Percentiles rank a stretch among this genome's conserved stretches.
phyloP scores from a whole-genome alignment of 2,329 filamentous ascomycete genomes.

The Helicocarpus griseus region DNA sequence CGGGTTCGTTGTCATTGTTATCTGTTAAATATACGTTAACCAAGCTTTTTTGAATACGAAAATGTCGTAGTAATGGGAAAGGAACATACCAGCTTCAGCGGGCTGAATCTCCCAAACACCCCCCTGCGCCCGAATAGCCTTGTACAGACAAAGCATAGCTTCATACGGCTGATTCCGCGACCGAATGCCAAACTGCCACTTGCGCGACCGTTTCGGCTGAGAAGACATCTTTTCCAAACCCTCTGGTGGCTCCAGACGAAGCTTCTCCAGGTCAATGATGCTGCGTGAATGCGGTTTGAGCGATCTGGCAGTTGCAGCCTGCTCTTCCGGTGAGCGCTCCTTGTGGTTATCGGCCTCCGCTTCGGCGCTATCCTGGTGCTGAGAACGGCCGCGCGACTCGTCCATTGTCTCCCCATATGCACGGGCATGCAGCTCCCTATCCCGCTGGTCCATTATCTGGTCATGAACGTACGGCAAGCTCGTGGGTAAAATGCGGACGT shows the following conservation, averaged over 20 bases:
- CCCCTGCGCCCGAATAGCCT: constrained; percentile 76
- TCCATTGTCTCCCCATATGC: constrained; percentile 42
- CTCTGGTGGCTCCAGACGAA: constrained; percentile 49
- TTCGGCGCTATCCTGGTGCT: background rate
- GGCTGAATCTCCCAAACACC: constrained; percentile 68
- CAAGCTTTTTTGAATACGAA: background rate
- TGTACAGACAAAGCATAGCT: constrained; percentile 90
- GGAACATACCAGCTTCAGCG: constrained; percentile 27
- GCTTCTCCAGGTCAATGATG: constrained; percentile 54
- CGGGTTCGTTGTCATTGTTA: constrained; percentile 24
- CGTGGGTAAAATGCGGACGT: constrained; percentile 83
- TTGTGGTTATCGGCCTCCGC: constrained; percentile 5
- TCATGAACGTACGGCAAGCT: constrained; percentile 85
- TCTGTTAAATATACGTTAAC: constrained; percentile 7
- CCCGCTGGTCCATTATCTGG: constrained; percentile 65
- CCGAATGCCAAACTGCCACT: constrained; percentile 97
- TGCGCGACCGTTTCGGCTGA: constrained; percentile 57
- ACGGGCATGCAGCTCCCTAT: constrained; percentile 20
- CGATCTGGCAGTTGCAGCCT: constrained; percentile 68
- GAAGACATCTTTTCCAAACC: constrained; percentile 41
- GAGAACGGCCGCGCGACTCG: constrained; percentile 4
- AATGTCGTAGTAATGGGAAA: background rate
- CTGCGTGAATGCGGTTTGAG: constrained; percentile 77
- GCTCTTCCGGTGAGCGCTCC: constrained; percentile 52
- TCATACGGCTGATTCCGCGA: constrained; percentile 91